A percentile compares a stretch with the other conserved stretches of the same genome.
phyloP scores from a whole-genome alignment of 1,284 basidiomycete species.

The Ganoderma multipileum region DNA sequence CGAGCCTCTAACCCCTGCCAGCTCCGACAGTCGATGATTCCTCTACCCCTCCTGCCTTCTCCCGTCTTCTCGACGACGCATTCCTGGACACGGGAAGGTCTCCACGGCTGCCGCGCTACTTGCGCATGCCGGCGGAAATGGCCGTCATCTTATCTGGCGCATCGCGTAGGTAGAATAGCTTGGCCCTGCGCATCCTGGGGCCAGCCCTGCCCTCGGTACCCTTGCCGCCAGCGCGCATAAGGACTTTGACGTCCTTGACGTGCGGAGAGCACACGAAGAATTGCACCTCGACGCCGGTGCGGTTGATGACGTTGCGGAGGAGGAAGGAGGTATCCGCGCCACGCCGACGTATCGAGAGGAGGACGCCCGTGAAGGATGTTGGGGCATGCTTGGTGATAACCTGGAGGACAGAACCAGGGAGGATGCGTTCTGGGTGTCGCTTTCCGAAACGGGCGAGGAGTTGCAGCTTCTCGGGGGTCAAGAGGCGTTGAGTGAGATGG shows the following conservation, averaged over 20 bases:
- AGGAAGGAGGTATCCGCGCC: constrained; percentile 86
- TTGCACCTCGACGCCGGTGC: constrained; percentile 91
- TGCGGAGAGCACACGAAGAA: constrained; percentile 86
- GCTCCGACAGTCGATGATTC: not conserved
- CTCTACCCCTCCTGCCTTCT: not conserved
- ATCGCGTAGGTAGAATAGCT: constrained; percentile 80
- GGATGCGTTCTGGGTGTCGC: constrained; percentile 68
- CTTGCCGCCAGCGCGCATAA: constrained; percentile 56
- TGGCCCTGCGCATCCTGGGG: constrained; percentile 71
- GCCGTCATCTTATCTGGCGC: constrained; percentile 83
- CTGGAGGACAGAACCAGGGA: constrained; percentile 83
- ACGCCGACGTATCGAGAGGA: constrained; percentile 80
- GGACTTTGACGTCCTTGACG: constrained; percentile 84
- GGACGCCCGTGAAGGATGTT: constrained; percentile 84
- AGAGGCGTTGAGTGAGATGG: constrained; percentile 72
- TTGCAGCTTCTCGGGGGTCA: constrained; percentile 69
- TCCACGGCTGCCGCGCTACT: constrained; percentile 12
- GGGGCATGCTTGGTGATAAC: constrained; percentile 78
- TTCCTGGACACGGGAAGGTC: not conserved
- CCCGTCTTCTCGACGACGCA: not conserved
- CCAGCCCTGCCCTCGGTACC: constrained; percentile 49
- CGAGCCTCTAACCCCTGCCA: not conserved
- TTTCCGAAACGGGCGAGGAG: constrained; percentile 78
- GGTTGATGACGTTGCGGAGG: constrained; percentile 87
- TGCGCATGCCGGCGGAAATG: constrained; percentile 63